These are phyloP conservation scores for Auriculariales sp. DNA, from an alignment of 768 basidiomycete genomes.

Conservation along the genomic window DNA sequence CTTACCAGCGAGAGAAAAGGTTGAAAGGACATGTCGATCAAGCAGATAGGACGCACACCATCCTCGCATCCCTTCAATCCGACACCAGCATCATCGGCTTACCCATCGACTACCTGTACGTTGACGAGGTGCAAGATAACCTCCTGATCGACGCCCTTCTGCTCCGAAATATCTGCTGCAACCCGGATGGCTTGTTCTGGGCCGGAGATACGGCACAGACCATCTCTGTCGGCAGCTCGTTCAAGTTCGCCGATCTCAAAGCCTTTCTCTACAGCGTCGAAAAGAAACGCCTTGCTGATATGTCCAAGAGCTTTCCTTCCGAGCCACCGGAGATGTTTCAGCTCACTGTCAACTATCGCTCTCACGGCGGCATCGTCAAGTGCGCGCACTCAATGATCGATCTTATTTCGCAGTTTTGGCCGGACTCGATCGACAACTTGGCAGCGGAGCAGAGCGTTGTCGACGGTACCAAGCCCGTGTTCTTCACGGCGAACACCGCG, in stretches of 20 bases:
- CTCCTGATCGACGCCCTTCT: slow-evolving; percentile 48
- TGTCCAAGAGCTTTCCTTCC: background rate
- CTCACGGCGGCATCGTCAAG: slow-evolving; percentile 56
- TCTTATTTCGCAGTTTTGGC: slow-evolving; percentile 48
- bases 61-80: slow-evolving; percentile 23
- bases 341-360: slow-evolving; percentile 50
- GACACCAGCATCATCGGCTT: slow-evolving; percentile 19
- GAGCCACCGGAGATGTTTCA: slow-evolving; percentile 26
- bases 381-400: slow-evolving; percentile 52
- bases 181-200: slow-evolving; percentile 59
- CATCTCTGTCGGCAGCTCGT: slow-evolving; percentile 57
- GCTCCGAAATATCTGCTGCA: slow-evolving; percentile 43
- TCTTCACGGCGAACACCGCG: slow-evolving; percentile 37
- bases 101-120: slow-evolving; percentile 42
- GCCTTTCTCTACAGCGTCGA: slow-evolving; percentile 50
- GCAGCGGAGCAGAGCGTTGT: slow-evolving; percentile 39
- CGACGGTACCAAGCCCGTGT: slow-evolving; percentile 40
- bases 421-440: slow-evolving; percentile 45
- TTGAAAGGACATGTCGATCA: slow-evolving; percentile 31
- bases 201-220: slow-evolving; percentile 73
- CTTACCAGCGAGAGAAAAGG: slow-evolving; percentile 33
- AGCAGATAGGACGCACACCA: slow-evolving; percentile 47
- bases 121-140: slow-evolving; percentile 65
- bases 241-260: slow-evolving; percentile 57
- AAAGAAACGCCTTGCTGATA: slow-evolving; percentile 18